phyloP scores from a whole-genome alignment of 1,139 yeast genomes.

The Taiozyma sp. region DNA sequence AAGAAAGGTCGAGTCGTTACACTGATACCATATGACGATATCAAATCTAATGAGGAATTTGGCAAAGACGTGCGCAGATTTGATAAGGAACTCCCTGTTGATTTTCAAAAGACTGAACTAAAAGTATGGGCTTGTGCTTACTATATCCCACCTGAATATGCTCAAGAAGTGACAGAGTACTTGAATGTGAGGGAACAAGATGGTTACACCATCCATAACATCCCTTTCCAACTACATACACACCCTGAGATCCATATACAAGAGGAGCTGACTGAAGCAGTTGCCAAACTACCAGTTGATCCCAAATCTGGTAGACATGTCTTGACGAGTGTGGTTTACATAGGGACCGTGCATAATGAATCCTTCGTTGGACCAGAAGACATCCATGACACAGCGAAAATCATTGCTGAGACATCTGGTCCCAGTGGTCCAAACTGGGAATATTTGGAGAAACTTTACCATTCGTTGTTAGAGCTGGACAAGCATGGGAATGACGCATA shows the following conservation, averaged over 20 bases:
- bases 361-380: conserved; percentile 84
- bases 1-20: conserved; percentile 88
- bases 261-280: conserved; percentile 18
- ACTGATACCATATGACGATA: conserved; percentile 52
- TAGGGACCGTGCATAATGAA: conserved; percentile 75
- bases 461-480: conserved; percentile 47
- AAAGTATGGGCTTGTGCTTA: conserved; percentile 80
- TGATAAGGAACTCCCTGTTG: conserved; percentile 3
- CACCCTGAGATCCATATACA: conserved; percentile 17
- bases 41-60: conserved; percentile 37
- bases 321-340: conserved; percentile 66
- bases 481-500: conserved; percentile 24
- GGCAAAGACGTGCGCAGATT: conserved; percentile 35
- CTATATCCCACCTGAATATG: conserved; percentile 64
- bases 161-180: conserved; percentile 55
- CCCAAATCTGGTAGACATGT: conserved; percentile 33
- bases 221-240: conserved; percentile 48
- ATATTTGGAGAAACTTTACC: conserved; percentile 51
- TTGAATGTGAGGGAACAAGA: conserved; percentile 82
- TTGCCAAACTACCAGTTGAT: conserved; percentile 26
- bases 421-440: conserved; percentile 81
- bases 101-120: conserved; percentile 40
- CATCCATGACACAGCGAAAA: conserved; percentile 48
- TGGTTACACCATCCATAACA: conserved; percentile 72
- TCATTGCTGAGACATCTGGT: conserved; percentile 54